A percentile compares a stretch with the other conserved stretches of the same genome.
Evolutionary conservation across 2,329 filamentous ascomycete species (phyloP).

Genomic region (Leptographium lundbergii): DNA sequence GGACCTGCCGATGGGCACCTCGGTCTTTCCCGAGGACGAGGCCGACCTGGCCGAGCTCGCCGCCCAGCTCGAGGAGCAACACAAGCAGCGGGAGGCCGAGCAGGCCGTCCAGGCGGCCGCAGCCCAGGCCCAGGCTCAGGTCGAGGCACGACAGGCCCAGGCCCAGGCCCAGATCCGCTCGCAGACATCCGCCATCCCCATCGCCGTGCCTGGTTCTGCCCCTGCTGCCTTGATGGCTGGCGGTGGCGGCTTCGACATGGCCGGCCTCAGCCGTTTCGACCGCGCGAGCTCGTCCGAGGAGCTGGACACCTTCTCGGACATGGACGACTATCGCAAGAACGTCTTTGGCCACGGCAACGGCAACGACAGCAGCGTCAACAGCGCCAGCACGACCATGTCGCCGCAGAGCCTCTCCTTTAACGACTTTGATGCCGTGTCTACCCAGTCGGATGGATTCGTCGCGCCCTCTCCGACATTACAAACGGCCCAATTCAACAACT

Average conservation of each 20-base stretch:
- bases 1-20: constrained; percentile 39
- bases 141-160: constrained; percentile 17
- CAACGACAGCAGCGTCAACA: constrained; percentile 19
- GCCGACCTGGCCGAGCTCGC: constrained; percentile 44
- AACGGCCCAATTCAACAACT: constrained; percentile 18
- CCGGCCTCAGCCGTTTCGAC: constrained; percentile 22
- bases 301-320: constrained; percentile 41
- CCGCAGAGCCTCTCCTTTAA: constrained; percentile 38
- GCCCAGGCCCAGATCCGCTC: constrained; percentile 8
- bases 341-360: constrained; percentile 25
- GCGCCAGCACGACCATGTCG: constrained; percentile 32
- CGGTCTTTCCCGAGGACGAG: constrained; percentile 49
- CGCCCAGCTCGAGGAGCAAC: constrained; percentile 37
- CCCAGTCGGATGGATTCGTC: constrained; percentile 11
- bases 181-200: neutral
- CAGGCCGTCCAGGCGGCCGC: constrained; percentile 16
- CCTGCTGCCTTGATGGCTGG: constrained; percentile 11
- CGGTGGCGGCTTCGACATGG: constrained; percentile 16
- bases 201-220: constrained; percentile 1
- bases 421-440: constrained; percentile 25
- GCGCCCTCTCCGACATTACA: constrained; percentile 17
- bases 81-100: constrained; percentile 26
- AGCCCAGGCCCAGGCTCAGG: neutral
- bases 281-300: constrained; percentile 42
- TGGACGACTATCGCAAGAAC: constrained; percentile 36